phyloP scores from a whole-genome alignment of 495 filamentous ascomycete species.

The Aspergillus olivimuriae region DNA sequence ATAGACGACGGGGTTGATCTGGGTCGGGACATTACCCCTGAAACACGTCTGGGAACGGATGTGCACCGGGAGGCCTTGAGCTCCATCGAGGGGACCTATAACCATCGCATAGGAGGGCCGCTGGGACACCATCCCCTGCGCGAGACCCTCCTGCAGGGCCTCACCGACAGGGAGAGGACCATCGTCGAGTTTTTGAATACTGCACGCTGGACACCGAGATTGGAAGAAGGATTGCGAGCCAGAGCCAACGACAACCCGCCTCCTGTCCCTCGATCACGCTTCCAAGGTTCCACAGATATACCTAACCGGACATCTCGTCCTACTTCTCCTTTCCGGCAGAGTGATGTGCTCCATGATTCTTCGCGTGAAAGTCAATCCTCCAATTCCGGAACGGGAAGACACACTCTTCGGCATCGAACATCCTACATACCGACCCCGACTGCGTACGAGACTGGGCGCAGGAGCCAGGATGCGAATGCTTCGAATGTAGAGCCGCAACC shows the following conservation, averaged over 20 bases:
- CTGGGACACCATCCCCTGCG: constrained; percentile 25
- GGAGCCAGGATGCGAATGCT: constrained; percentile 13
- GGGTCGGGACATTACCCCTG: constrained; percentile 10
- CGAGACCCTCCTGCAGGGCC: constrained; percentile 38
- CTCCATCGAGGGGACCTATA: constrained; percentile 17
- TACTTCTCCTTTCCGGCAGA: constrained; percentile 26
- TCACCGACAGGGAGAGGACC: constrained; percentile 51
- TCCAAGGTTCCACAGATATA: constrained; percentile 29
- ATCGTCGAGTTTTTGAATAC: constrained; percentile 52
- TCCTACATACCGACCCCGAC: constrained; percentile 42
- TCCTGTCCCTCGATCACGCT: constrained; percentile 27
- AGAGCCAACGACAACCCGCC: constrained; percentile 24
- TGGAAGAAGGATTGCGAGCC: constrained; percentile 26
- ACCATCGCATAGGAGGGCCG: constrained; percentile 14
- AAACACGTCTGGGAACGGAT: constrained; percentile 26
- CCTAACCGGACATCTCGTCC: constrained; percentile 36
- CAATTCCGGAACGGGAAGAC: constrained; percentile 21
- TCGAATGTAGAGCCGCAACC: constrained; percentile 29
- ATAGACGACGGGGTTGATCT: constrained; percentile 22
- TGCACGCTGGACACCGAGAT: constrained; percentile 33
- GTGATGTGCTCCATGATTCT: constrained; percentile 18
- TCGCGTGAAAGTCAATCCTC: constrained; percentile 25
- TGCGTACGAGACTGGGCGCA: constrained; percentile 16
- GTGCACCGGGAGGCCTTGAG: constrained; percentile 29
- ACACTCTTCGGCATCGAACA: constrained; percentile 35